Evolutionary conservation across 257 asterid species (phyloP).

Genomic region (Solanum pennellii): DNA sequence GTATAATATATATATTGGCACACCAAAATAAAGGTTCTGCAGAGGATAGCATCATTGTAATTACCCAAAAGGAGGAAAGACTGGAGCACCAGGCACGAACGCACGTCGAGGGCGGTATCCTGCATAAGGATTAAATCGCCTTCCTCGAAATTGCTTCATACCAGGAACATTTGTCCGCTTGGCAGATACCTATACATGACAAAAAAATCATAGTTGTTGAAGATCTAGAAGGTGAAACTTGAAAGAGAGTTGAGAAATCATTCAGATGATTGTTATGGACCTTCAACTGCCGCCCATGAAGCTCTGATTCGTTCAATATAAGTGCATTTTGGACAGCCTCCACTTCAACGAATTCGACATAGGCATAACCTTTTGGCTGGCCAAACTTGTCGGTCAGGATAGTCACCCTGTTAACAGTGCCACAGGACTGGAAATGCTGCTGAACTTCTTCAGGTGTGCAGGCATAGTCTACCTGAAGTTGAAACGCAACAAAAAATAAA

Average conservation of each 20-base stretch:
- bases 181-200: constrained; percentile 29
- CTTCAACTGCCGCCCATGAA: constrained; percentile 48
- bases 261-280: constrained; percentile 11
- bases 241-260: neutral
- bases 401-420: constrained; percentile 43
- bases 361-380: constrained; percentile 45
- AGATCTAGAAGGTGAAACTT: neutral
- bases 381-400: constrained; percentile 38
- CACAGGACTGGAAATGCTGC: constrained; percentile 43
- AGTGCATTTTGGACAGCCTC: constrained; percentile 44
- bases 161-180: constrained; percentile 60
- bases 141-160: constrained; percentile 38
- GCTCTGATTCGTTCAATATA: constrained; percentile 25
- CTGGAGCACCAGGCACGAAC: constrained; percentile 22
- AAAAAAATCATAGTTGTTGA: neutral
- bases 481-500: neutral
- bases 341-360: constrained; percentile 36
- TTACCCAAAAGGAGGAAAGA: constrained; percentile 35
- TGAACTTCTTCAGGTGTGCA: constrained; percentile 52
- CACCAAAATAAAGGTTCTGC: neutral
- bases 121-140: constrained; percentile 29
- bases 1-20: neutral
- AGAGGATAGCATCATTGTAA: neutral
- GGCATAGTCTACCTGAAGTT: constrained; percentile 35
- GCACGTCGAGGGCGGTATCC: constrained; percentile 26